Conservation (phyloP, 2,329 filamentous ascomycete genomes). For the Phaeosphaeria sp. region DNA sequence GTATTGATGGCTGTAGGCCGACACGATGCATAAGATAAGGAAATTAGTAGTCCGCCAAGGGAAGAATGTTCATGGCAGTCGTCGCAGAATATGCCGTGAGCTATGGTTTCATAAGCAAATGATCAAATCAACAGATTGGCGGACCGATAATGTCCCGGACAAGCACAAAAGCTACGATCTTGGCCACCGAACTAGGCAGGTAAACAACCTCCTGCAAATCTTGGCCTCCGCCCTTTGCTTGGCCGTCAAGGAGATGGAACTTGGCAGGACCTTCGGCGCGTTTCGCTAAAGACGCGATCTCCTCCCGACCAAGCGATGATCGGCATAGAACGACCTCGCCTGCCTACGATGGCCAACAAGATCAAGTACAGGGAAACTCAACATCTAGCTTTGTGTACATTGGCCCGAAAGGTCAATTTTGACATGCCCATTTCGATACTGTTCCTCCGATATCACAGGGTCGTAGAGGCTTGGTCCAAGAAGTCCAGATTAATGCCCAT, state of each 20-base stretch:
- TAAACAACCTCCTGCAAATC: constrained; percentile 7
- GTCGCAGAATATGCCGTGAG: background rate
- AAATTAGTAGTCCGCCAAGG: background rate
- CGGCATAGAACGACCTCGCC: constrained; percentile 8
- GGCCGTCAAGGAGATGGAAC: constrained; percentile 1
- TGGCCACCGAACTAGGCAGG: constrained; percentile 17
- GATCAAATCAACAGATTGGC: background rate
- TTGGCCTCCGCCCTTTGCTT: constrained; percentile 16
- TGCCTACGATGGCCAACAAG: background rate
- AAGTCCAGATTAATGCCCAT: constrained; percentile 8
- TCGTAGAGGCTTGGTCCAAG: constrained; percentile 7
- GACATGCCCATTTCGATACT: constrained; percentile 20
- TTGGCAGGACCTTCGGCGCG: constrained; percentile 14
- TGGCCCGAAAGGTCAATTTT: background rate
- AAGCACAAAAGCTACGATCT: constrained; percentile 1
- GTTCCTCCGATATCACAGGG: constrained; percentile 11
- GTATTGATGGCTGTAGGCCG: background rate
- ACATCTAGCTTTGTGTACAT: constrained; percentile 1
- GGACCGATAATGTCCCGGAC: background rate
- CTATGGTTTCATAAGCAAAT: background rate
- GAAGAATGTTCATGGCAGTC: background rate
- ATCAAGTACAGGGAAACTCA: background rate
- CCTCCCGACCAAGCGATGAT: constrained; percentile 1
- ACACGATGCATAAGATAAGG: background rate
- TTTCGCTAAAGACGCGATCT: constrained; percentile 14